A percentile compares a stretch with the other conserved stretches of the same genome.
phyloP scores from a whole-genome alignment of 139 green algal genomes.

The Coccomyxa sp. region DNA sequence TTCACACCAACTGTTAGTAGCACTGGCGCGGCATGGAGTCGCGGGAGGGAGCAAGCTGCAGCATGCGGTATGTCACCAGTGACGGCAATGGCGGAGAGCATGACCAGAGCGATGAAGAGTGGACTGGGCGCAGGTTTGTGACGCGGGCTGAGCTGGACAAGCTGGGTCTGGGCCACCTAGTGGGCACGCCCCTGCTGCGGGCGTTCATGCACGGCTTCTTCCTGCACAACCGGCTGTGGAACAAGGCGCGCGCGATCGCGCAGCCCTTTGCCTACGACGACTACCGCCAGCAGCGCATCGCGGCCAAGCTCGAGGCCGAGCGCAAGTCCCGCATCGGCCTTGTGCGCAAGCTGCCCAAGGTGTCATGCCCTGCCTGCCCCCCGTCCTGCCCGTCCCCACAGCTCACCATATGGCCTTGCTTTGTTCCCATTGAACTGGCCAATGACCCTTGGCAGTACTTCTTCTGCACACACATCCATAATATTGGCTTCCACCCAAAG shows the following conservation, averaged over 20 bases:
- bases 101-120: too few species aligned
- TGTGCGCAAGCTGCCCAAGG: constrained; percentile 80
- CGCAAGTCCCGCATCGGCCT: constrained; percentile 75
- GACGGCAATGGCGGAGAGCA: constrained; percentile 12
- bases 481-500: too few species aligned
- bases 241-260: constrained; percentile 59
- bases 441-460: background rate
- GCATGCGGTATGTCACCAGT: background rate
- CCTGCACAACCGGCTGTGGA: constrained; percentile 88
- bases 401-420: background rate
- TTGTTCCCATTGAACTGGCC: background rate
- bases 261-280: constrained; percentile 89
- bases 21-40: too few species aligned
- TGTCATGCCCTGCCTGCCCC: constrained; percentile 8
- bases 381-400: background rate
- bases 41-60: too few species aligned
- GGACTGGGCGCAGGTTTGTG: constrained; percentile 62
- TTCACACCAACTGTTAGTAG: too few species aligned
- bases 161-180: constrained; percentile 83
- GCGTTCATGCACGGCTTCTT: constrained; percentile 99
- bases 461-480: too few species aligned
- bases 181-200: constrained; percentile 87
- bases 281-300: constrained; percentile 78
- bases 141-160: constrained; percentile 70
- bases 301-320: constrained; percentile 85